These are phyloP conservation scores for Aspergillus steynii DNA, from an alignment of 495 filamentous ascomycete genomes.

Conservation along the genomic window DNA sequence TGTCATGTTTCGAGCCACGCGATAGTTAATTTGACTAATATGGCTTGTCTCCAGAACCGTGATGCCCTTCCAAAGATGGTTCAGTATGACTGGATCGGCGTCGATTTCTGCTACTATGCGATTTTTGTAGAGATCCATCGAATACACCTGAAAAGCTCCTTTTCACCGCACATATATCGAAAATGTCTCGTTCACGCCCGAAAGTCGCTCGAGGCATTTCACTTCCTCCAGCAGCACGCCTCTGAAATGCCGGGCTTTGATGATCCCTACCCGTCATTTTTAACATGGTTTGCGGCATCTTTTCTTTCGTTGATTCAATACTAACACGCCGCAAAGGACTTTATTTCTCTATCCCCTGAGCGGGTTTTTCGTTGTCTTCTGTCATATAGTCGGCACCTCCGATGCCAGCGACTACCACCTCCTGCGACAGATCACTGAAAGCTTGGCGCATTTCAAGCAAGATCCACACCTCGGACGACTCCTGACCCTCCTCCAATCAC, in stretches of 20 bases:
- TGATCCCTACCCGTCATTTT: conserved; percentile 31
- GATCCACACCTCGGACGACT: conserved; percentile 26
- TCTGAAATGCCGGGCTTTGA: conserved; percentile 23
- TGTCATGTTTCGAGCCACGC: too few species aligned
- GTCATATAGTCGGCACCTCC: conserved; percentile 29
- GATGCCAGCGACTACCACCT: conserved; percentile 28
- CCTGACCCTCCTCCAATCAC: conserved; percentile 19
- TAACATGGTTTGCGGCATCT: conserved; percentile 24
- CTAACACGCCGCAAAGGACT: conserved; percentile 19
- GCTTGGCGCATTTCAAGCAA: conserved; percentile 23
- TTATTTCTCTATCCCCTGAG: conserved; percentile 29
- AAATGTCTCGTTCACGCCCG: conserved; percentile 29
- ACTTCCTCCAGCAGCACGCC: conserved; percentile 24
- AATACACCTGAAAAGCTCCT: conserved; percentile 22
- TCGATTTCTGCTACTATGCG: conserved; percentile 29
- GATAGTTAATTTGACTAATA: not conserved
- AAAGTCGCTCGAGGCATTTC: conserved; percentile 25
- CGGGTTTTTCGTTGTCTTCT: conserved; percentile 35
- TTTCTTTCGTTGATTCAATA: not conserved
- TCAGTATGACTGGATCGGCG: conserved; percentile 23
- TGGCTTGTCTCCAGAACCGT: conserved; percentile 14
- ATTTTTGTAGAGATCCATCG: conserved; percentile 33
- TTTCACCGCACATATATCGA: conserved; percentile 23
- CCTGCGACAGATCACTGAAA: conserved; percentile 22
- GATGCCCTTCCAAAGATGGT: conserved; percentile 14